Percentiles rank a stretch among this genome's conserved stretches.
Evolutionary conservation across 306 rosid genomes (phyloP).

Genomic region (Cyamopsis tetragonoloba): DNA sequence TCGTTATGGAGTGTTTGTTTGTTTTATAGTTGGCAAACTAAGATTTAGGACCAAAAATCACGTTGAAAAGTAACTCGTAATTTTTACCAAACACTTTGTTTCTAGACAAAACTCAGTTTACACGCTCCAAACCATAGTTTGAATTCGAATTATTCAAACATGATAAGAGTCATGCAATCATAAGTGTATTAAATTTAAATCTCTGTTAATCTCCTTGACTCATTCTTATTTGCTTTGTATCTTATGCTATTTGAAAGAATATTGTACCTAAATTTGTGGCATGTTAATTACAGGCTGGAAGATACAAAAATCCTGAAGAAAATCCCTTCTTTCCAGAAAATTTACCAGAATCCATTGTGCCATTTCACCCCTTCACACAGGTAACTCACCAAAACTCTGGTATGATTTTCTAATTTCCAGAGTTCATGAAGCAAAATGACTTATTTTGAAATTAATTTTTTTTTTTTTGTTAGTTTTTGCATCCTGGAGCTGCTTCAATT

Average conservation of each 20-base stretch:
- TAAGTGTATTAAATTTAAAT: background rate
- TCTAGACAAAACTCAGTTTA: no score
- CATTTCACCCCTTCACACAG: conserved; percentile 42
- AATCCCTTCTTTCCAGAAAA: conserved; percentile 65
- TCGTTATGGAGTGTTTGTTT: background rate
- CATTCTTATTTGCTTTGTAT: background rate
- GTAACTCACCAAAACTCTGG: conserved; percentile 34
- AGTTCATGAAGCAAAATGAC: background rate
- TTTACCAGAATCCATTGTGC: conserved; percentile 50
- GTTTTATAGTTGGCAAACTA: no score
- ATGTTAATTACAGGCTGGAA: conserved; percentile 76
- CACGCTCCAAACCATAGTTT: no score
- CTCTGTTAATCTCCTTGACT: background rate
- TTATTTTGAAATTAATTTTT: conserved; percentile 3
- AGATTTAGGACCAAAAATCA: no score
- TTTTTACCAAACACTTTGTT: no score
- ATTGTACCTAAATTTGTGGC: background rate
- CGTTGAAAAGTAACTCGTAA: no score
- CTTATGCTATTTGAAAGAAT: background rate
- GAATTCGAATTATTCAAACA: no score
- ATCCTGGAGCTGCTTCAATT: conserved; percentile 61
- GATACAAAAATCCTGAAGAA: conserved; percentile 77
- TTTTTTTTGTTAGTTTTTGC: conserved; percentile 46
- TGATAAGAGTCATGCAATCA: background rate
- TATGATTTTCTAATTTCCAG: background rate